A percentile compares a stretch with the other conserved stretches of the same genome.
Conservation (phyloP, 495 filamentous ascomycete species). For the Daldinia vernicosa region DNA sequence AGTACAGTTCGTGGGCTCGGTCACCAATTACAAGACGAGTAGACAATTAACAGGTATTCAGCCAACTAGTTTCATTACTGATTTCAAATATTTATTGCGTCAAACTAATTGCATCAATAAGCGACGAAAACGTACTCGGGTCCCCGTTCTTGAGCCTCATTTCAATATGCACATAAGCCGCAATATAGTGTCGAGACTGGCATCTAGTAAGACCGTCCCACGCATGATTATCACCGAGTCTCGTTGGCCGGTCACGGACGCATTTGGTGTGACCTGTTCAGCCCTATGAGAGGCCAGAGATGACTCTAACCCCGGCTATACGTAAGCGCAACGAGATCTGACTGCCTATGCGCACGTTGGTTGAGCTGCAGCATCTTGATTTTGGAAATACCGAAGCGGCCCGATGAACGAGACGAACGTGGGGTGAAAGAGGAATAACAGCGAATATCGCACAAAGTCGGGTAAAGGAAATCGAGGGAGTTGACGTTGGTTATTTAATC, state of each 20-base stretch:
- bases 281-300: conserved; percentile 37
- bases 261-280: conserved; percentile 30
- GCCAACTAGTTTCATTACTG: conserved; percentile 8
- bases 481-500: not conserved
- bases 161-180: conserved; percentile 32
- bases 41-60: conserved; percentile 22
- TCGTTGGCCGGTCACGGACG: conserved; percentile 33
- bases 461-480: not conserved
- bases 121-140: conserved; percentile 1
- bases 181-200: conserved; percentile 35
- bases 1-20: conserved; percentile 3
- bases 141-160: conserved; percentile 28
- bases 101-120: conserved; percentile 23
- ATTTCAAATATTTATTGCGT: conserved; percentile 4
- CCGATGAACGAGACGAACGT: conserved; percentile 21
- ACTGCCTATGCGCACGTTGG: conserved; percentile 23
- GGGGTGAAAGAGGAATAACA: conserved; percentile 1
- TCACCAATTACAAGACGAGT: conserved; percentile 9
- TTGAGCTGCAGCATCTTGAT: conserved; percentile 22
- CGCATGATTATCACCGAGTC: conserved; percentile 28
- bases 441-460: not conserved
- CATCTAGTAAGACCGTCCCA: conserved; percentile 23
- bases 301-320: conserved; percentile 16
- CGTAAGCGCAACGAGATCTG: conserved; percentile 36
- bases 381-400: conserved; percentile 25